Conservation (phyloP, 306 rosid genomes). For the Clitoria ternatea region DNA sequence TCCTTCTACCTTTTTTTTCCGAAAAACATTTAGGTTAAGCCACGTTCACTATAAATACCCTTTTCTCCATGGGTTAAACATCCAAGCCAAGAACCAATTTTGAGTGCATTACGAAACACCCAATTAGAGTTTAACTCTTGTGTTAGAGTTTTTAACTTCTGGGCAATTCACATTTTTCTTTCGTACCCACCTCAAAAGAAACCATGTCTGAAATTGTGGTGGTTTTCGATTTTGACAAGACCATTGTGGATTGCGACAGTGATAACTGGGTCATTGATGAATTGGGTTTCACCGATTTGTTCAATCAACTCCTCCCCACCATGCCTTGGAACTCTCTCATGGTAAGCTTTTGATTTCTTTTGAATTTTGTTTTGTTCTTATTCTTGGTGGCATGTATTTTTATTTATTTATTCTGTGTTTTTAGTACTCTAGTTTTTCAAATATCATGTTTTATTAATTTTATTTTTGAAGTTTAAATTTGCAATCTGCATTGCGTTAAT, state of each 20-base stretch:
- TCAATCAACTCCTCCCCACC: conserved; percentile 62
- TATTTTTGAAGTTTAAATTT: background rate
- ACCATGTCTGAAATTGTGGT: conserved; percentile 55
- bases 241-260: conserved; percentile 70
- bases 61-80: background rate
- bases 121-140: background rate
- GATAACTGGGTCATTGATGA: conserved; percentile 81
- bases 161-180: background rate
- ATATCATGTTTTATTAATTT: background rate
- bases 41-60: conserved; percentile 42
- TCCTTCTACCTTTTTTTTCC: background rate
- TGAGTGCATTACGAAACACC: conserved; percentile 7
- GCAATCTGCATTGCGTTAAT: background rate
- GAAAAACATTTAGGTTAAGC: background rate
- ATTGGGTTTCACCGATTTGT: conserved; percentile 59
- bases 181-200: background rate
- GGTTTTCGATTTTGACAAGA: conserved; percentile 81
- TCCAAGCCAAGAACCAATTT: conserved; percentile 16
- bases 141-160: background rate
- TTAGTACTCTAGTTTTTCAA: too few species aligned
- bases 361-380: too few species aligned
- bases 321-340: conserved; percentile 93
- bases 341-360: conserved; percentile 28
- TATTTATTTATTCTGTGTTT: too few species aligned
- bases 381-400: too few species aligned